A percentile compares a stretch with the other conserved stretches of the same genome.
Evolutionary conservation across 805 yeast genomes (phyloP).

Genomic region (Isabelozyma pseudorhagii): DNA sequence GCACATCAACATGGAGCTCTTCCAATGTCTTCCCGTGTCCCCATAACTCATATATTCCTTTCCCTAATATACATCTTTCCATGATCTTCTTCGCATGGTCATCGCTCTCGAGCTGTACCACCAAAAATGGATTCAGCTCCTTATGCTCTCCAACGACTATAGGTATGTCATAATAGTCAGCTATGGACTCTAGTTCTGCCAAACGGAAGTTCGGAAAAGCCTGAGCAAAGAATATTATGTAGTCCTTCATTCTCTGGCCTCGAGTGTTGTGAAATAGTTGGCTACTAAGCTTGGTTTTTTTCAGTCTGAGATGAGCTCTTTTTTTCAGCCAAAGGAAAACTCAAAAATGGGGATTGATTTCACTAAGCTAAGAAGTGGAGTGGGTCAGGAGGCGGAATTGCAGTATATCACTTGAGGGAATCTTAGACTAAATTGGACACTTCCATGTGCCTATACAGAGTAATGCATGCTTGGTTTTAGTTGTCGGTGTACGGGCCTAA

Average conservation of each 20-base stretch:
- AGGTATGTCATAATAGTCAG: constrained; percentile 54
- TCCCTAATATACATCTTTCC: constrained; percentile 63
- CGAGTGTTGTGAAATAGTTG: not conserved
- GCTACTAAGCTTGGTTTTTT: not conserved
- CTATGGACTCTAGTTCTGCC: constrained; percentile 84
- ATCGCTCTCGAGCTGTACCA: constrained; percentile 64
- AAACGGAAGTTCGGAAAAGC: constrained; percentile 72
- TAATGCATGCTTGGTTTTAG: too few relatives aligned
- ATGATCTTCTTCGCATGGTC: constrained; percentile 63
- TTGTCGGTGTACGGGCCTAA: too few relatives aligned
- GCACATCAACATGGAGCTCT: constrained; percentile 54
- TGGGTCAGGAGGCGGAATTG: too few relatives aligned
- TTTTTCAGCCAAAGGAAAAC: not conserved
- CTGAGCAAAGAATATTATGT: constrained; percentile 82
- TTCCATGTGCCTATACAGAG: too few relatives aligned
- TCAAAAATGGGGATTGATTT: too few relatives aligned
- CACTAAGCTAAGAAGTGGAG: too few relatives aligned
- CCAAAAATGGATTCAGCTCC: constrained; percentile 64
- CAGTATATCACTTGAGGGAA: too few relatives aligned
- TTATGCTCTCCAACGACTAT: constrained; percentile 61
- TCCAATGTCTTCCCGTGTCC: constrained; percentile 61
- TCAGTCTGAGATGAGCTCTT: not conserved
- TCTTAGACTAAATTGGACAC: too few relatives aligned
- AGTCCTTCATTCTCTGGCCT: constrained; percentile 47
- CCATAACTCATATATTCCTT: constrained; percentile 83